Evolutionary conservation across 1,139 yeast genomes (phyloP).

Genomic region (Geotrichum klebahnii): DNA sequence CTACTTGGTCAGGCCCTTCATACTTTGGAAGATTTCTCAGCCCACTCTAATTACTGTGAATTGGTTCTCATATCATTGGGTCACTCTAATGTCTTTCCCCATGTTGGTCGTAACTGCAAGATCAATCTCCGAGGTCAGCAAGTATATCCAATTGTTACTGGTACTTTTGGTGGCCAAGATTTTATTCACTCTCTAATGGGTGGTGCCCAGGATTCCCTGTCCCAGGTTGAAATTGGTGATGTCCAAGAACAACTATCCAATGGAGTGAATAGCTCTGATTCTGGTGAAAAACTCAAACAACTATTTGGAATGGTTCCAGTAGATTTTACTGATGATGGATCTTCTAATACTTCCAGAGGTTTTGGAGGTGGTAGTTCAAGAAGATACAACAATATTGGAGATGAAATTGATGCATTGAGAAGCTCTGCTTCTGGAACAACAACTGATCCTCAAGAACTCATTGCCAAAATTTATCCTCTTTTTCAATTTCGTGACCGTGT

Average conservation of each 20-base stretch:
- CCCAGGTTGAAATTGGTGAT: conserved; percentile 27
- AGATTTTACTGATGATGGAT: conserved; percentile 14
- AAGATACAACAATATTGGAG: conserved; percentile 8
- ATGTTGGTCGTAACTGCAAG: conserved; percentile 29
- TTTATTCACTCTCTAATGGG: conserved; percentile 32
- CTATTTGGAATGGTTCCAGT: conserved; percentile 22
- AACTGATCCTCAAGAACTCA: conserved; percentile 20
- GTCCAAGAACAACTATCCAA: conserved; percentile 22
- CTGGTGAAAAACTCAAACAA: conserved; percentile 18
- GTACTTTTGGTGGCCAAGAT: conserved; percentile 33
- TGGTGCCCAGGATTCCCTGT: conserved; percentile 31
- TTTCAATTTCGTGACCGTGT: conserved; percentile 29
- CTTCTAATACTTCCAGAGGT: conserved; percentile 9
- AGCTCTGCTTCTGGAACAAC: conserved; percentile 16
- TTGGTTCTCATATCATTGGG: conserved; percentile 30
- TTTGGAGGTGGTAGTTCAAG: conserved; percentile 4
- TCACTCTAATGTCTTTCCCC: conserved; percentile 30
- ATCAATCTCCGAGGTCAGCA: conserved; percentile 27
- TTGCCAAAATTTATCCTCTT: conserved; percentile 27
- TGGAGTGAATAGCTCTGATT: conserved; percentile 11
- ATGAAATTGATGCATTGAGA: conserved; percentile 17
- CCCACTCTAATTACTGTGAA: conserved; percentile 31
- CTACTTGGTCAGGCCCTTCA: conserved; percentile 32
- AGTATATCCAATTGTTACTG: conserved; percentile 32
- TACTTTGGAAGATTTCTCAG: conserved; percentile 31